phyloP scores from a whole-genome alignment of 768 basidiomycete species.

The Mycena pura region DNA sequence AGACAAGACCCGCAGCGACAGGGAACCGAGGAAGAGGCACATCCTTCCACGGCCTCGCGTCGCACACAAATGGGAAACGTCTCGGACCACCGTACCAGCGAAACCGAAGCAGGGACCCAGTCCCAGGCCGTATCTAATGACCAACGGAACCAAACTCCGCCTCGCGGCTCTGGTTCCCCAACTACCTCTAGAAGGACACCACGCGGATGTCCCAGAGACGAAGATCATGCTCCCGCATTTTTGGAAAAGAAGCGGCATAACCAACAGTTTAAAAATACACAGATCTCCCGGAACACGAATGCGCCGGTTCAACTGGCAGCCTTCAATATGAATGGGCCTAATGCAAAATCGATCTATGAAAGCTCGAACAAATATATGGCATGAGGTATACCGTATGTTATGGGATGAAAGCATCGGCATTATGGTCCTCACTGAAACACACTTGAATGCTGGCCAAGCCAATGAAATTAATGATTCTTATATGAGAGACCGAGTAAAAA shows the following conservation, averaged over 20 bases:
- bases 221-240: slow-evolving; percentile 10
- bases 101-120: too few relatives aligned
- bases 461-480: background rate
- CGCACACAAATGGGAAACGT: too few relatives aligned
- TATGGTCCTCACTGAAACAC: background rate
- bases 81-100: too few relatives aligned
- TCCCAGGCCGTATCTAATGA: too few relatives aligned
- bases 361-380: slow-evolving; percentile 17
- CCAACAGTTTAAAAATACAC: background rate
- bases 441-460: background rate
- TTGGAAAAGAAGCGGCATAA: background rate
- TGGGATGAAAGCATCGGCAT: slow-evolving; percentile 6
- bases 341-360: background rate
- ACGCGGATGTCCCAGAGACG: too few relatives aligned
- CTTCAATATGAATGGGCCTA: background rate
- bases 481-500: background rate
- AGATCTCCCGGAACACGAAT: background rate
- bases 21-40: too few relatives aligned
- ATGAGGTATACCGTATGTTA: background rate
- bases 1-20: too few relatives aligned
- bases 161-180: too few relatives aligned
- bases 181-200: too few relatives aligned
- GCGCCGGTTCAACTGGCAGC: background rate
- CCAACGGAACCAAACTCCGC: too few relatives aligned
- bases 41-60: too few relatives aligned